Evolutionary conservation across 208 protist genomes (phyloP).

Genomic region (Leishmania tarentolae): DNA sequence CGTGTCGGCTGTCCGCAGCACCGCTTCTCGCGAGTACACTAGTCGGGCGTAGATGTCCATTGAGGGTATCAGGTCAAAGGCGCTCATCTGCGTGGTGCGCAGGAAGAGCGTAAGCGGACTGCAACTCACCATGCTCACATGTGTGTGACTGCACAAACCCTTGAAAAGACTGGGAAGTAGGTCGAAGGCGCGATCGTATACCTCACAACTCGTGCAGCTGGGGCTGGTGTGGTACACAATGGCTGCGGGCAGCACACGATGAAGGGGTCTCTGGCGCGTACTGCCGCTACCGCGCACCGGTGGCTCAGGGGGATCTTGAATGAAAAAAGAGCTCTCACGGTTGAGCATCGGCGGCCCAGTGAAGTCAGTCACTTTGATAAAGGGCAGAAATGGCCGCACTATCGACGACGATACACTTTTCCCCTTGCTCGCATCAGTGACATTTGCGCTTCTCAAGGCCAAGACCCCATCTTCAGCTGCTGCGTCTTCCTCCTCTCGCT

Average conservation of each 20-base stretch:
- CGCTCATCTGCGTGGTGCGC: slow-evolving; percentile 18
- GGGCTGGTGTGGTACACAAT: slow-evolving; percentile 48
- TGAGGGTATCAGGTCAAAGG: slow-evolving; percentile 32
- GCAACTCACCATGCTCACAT: slow-evolving; percentile 56
- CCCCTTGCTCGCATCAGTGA: background rate
- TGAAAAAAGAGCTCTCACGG: background rate
- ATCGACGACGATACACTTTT: background rate
- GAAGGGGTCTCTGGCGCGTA: slow-evolving; percentile 25
- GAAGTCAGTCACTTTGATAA: slow-evolving; percentile 5
- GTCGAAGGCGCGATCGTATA: slow-evolving; percentile 50
- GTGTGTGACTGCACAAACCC: slow-evolving; percentile 43
- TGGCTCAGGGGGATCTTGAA: background rate
- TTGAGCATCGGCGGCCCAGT: background rate
- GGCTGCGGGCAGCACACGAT: slow-evolving; percentile 34
- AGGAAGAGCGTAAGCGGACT: slow-evolving; percentile 69
- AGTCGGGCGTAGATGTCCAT: slow-evolving; percentile 38
- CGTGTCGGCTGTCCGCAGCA: slow-evolving; percentile 18
- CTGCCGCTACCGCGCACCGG: slow-evolving; percentile 7
- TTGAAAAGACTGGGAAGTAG: slow-evolving; percentile 61
- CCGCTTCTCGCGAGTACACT: slow-evolving; percentile 20
- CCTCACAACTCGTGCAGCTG: slow-evolving; percentile 39
- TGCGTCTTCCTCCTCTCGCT: background rate
- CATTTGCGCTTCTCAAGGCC: background rate
- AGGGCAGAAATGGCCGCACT: slow-evolving; percentile 1
- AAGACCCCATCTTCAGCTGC: slow-evolving; percentile 1